These are phyloP conservation scores for Penicillium ochrochloron DNA, from an alignment of 495 filamentous ascomycete species.

Conservation along the genomic window DNA sequence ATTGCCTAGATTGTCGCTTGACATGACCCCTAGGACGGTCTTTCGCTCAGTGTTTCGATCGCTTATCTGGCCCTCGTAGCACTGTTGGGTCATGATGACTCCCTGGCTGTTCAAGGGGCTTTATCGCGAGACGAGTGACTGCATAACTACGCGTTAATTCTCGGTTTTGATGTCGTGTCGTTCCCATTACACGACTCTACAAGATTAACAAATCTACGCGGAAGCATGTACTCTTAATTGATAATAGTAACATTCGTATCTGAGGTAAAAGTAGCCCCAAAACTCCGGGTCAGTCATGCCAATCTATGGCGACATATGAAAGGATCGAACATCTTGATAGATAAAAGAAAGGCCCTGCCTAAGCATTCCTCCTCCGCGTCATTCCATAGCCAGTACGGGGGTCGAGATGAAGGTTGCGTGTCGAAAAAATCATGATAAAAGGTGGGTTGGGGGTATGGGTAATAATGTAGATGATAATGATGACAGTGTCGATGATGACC, in stretches of 20 bases:
- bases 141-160: neutral
- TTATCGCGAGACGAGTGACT: neutral
- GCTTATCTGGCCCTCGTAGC: neutral
- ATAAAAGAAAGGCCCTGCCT: slow-evolving; percentile 29
- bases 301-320: slow-evolving; percentile 24
- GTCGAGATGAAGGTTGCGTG: slow-evolving; percentile 6
- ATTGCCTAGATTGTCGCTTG: neutral
- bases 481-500: neutral
- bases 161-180: neutral
- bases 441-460: slow-evolving; percentile 11
- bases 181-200: neutral
- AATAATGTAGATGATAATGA: neutral
- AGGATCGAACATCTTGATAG: slow-evolving; percentile 18
- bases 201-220: neutral
- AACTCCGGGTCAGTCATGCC: slow-evolving; percentile 27
- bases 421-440: slow-evolving; percentile 5
- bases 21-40: neutral
- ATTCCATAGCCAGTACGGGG: slow-evolving; percentile 21
- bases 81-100: neutral
- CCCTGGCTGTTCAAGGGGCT: neutral
- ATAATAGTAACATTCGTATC: slow-evolving; percentile 4
- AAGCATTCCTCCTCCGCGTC: slow-evolving; percentile 16
- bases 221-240: neutral
- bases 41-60: neutral
- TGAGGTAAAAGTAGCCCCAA: slow-evolving; percentile 37